These are phyloP conservation scores for Alternaria alternata DNA, from an alignment of 2,329 filamentous ascomycete species.

Conservation along the genomic window DNA sequence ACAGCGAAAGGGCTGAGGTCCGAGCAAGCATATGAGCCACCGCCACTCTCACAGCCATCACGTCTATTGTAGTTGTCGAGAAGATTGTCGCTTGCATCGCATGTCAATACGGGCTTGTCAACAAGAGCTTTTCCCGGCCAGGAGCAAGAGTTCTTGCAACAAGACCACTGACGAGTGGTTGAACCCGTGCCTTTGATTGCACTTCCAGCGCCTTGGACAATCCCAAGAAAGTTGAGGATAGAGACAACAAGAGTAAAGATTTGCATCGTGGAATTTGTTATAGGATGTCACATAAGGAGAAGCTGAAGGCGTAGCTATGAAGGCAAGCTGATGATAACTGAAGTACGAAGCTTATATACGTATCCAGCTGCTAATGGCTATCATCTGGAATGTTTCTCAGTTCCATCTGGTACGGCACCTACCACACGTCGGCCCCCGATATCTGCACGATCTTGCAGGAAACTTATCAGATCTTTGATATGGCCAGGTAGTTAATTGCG, in stretches of 20 bases:
- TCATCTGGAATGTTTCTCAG: not conserved
- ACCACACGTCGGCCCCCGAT: not conserved
- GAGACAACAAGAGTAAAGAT: not conserved
- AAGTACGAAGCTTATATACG: not conserved
- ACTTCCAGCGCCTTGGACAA: slow-evolving; percentile 13
- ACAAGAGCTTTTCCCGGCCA: slow-evolving; percentile 64
- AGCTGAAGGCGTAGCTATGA: too few relatives aligned
- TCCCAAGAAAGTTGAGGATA: not conserved
- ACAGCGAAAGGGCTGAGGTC: slow-evolving; percentile 68
- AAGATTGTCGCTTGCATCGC: slow-evolving; percentile 61
- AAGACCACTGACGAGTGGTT: slow-evolving; percentile 32
- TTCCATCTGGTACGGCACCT: not conserved
- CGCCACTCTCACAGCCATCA: slow-evolving; percentile 60
- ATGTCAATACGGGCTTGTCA: slow-evolving; percentile 58
- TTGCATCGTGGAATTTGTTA: not conserved
- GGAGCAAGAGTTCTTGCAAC: slow-evolving; percentile 59
- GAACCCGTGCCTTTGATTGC: slow-evolving; percentile 26
- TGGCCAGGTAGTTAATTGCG: not conserved
- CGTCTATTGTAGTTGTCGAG: slow-evolving; percentile 57
- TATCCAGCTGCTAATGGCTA: not conserved
- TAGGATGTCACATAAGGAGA: too few relatives aligned
- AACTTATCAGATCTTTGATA: not conserved
- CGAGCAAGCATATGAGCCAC: slow-evolving; percentile 61
- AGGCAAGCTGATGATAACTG: not conserved
- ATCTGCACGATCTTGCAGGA: not conserved